A percentile compares a stretch with the other conserved stretches of the same genome.
Conservation (phyloP, 1,139 yeast species). For the Candida buenavistaensis region DNA sequence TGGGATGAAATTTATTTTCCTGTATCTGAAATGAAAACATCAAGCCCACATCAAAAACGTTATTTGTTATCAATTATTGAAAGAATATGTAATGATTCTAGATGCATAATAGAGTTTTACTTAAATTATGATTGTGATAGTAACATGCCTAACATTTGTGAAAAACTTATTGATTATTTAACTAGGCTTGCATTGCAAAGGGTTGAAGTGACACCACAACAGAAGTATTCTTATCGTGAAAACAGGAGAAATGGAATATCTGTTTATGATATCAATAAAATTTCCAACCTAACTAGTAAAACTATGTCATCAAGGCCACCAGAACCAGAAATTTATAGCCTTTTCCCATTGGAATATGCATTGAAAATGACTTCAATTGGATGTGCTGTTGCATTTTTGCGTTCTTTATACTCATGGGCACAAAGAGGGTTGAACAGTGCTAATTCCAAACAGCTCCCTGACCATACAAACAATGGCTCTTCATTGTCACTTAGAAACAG, state of each 20-base stretch:
- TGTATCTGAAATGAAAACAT: conserved; percentile 85
- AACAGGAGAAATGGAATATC: conserved; percentile 62
- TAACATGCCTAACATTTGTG: conserved; percentile 81
- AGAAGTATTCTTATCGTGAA: conserved; percentile 65
- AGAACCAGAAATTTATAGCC: conserved; percentile 53
- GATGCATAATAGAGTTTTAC: conserved; percentile 88
- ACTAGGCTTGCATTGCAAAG: conserved; percentile 72
- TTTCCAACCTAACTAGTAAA: conserved; percentile 75
- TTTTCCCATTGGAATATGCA: conserved; percentile 77
- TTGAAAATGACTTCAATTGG: conserved; percentile 79
- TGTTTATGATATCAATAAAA: conserved; percentile 69
- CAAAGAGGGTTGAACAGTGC: conserved; percentile 56
- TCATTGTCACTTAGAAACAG: conserved; percentile 32
- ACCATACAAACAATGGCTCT: conserved; percentile 17
- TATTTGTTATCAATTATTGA: conserved; percentile 78
- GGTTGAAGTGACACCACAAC: conserved; percentile 70
- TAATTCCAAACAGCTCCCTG: conserved; percentile 7
- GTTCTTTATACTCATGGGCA: conserved; percentile 86
- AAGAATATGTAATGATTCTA: conserved; percentile 82
- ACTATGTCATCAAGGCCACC: conserved; percentile 64
- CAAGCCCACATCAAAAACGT: conserved; percentile 90
- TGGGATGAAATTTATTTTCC: conserved; percentile 93
- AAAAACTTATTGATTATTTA: conserved; percentile 73
- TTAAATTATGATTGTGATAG: conserved; percentile 94
- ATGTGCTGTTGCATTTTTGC: conserved; percentile 77